These are phyloP conservation scores for Spizellomyces sp. DNA, from an alignment of 192 early-diverging fungal species.

Conservation along the genomic window DNA sequence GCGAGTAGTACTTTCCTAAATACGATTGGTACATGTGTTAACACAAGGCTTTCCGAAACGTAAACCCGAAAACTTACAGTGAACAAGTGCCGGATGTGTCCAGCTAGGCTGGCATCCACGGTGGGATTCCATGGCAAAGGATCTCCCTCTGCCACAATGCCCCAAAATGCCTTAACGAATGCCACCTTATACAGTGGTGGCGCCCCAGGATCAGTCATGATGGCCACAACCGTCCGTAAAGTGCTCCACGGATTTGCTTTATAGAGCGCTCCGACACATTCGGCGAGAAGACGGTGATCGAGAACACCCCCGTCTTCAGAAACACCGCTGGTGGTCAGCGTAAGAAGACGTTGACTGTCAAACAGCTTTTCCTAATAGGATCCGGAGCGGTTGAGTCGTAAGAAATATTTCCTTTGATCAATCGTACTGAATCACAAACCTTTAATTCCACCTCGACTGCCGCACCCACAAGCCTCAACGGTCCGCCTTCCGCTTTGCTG, in stretches of 20 bases:
- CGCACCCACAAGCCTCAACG: conserved; percentile 64
- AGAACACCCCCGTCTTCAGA: conserved; percentile 35
- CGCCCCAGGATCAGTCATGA: conserved; percentile 66
- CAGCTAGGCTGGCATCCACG: conserved; percentile 60
- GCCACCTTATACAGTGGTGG: conserved; percentile 80
- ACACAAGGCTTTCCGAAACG: too few species aligned
- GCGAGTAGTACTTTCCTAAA: neutral
- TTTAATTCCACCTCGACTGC: conserved; percentile 79
- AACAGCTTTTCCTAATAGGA: conserved; percentile 76
- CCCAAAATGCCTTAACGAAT: conserved; percentile 74
- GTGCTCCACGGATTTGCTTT: conserved; percentile 76
- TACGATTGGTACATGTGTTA: too few species aligned
- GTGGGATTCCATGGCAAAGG: conserved; percentile 72
- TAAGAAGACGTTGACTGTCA: conserved; percentile 14
- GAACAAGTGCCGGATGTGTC: conserved; percentile 67
- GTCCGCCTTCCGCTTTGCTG: conserved; percentile 60
- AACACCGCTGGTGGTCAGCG: conserved; percentile 13
- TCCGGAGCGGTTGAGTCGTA: too few species aligned
- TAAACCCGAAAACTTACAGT: conserved; percentile 27
- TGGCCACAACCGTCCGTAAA: conserved; percentile 70
- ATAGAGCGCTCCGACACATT: conserved; percentile 76
- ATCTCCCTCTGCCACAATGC: conserved; percentile 58
- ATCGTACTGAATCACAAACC: too few species aligned
- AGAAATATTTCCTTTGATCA: too few species aligned
- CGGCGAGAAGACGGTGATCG: conserved; percentile 78